These are phyloP conservation scores for Coemansia sp. DNA, from an alignment of 192 early-diverging fungal genomes.

Conservation along the genomic window DNA sequence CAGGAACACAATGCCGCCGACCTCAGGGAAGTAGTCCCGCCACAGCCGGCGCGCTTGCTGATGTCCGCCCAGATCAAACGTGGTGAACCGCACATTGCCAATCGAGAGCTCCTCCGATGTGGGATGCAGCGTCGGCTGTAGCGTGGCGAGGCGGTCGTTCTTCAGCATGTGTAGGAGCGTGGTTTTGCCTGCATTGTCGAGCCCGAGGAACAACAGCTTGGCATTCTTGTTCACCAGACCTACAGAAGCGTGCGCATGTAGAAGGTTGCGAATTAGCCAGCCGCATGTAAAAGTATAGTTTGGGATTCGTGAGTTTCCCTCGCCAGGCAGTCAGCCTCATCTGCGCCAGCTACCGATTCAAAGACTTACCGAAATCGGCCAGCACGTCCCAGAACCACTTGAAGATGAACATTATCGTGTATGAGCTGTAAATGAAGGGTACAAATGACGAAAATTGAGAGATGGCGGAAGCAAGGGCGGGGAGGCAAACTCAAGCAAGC, in stretches of 20 bases:
- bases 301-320: no score
- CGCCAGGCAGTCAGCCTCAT: neutral
- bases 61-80: slow-evolving; percentile 98
- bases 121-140: slow-evolving; percentile 96
- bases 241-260: slow-evolving; percentile 24
- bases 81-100: slow-evolving; percentile 96
- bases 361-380: slow-evolving; percentile 78
- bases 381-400: slow-evolving; percentile 99
- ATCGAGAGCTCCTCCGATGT: slow-evolving; percentile 97
- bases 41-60: slow-evolving; percentile 95
- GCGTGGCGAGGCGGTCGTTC: slow-evolving; percentile 94
- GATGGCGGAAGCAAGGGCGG: neutral
- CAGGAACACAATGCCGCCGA: slow-evolving; percentile 97
- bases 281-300: neutral
- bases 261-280: neutral
- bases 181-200: slow-evolving; percentile 99
- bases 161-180: slow-evolving; percentile 99
- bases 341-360: neutral
- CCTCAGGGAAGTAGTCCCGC: slow-evolving; percentile 99
- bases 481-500: neutral
- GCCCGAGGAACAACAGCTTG: slow-evolving; percentile 97
- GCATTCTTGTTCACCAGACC: slow-evolving; percentile 99
- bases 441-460: neutral
- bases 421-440: neutral
- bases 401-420: slow-evolving; percentile 86